Percentiles rank a stretch among this genome's conserved stretches.
These are phyloP conservation scores for Buxus sempervirens DNA, from an alignment of 164 flowering plant species.

Conservation along the genomic window DNA sequence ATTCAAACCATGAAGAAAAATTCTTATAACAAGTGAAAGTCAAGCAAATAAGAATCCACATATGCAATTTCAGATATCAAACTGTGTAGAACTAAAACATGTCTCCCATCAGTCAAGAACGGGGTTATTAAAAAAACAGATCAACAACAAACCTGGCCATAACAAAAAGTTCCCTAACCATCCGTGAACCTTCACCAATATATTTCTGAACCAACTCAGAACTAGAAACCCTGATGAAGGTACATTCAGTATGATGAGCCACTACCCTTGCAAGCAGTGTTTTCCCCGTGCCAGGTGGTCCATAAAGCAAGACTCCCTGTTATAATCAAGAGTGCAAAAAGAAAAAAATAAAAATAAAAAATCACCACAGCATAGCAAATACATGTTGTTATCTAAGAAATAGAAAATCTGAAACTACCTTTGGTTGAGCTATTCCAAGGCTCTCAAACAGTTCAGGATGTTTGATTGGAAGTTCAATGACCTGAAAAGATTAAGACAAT, in stretches of 20 bases:
- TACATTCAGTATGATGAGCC: constrained; percentile 95
- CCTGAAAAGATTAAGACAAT: constrained; percentile 40
- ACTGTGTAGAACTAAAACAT: background rate
- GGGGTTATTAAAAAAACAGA: background rate
- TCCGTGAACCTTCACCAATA: constrained; percentile 95
- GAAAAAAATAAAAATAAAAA: too few species aligned
- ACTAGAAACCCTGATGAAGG: constrained; percentile 95
- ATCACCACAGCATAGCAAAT: background rate
- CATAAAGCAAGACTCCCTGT: constrained; percentile 94
- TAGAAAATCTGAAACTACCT: constrained; percentile 39
- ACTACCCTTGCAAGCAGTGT: constrained; percentile 95
- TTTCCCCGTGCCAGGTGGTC: constrained; percentile 99
- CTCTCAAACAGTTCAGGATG: constrained; percentile 97
- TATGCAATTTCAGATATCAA: background rate
- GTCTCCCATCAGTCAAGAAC: background rate
- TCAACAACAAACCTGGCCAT: constrained; percentile 78
- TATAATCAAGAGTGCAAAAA: background rate
- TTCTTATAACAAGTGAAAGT: background rate
- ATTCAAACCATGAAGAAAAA: too few species aligned
- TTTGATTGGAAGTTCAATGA: constrained; percentile 94
- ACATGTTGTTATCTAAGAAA: background rate
- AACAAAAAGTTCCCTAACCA: constrained; percentile 97
- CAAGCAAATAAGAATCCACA: background rate
- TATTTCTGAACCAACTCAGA: constrained; percentile 94
- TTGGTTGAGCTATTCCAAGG: constrained; percentile 97